phyloP scores from a whole-genome alignment of 352 stramenopile genomes.

The Phytophthora vignae region DNA sequence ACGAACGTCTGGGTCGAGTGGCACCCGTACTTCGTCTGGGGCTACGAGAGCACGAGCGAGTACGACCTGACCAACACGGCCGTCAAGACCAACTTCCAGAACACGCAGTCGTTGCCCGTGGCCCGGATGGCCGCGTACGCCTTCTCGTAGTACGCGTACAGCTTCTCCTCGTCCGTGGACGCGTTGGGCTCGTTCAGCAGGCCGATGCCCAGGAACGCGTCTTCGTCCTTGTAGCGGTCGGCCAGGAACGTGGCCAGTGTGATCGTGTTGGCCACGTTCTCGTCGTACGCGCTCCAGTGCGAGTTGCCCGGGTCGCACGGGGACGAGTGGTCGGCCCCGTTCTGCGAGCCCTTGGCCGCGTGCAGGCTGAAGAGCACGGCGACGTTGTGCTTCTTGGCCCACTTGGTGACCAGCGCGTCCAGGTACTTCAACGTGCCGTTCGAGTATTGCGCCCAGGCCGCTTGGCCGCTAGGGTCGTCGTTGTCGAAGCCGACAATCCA shows the following conservation, averaged over 20 bases:
- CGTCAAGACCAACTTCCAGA: no score
- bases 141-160: slow-evolving; percentile 79
- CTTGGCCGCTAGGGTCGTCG: slow-evolving; percentile 43
- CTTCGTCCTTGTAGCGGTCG: slow-evolving; percentile 66
- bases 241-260: slow-evolving; percentile 59
- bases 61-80: no score
- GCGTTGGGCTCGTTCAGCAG: slow-evolving; percentile 74
- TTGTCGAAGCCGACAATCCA: slow-evolving; percentile 80
- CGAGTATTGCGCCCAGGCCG: slow-evolving; percentile 56
- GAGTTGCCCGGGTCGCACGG: slow-evolving; percentile 46
- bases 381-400: slow-evolving; percentile 55
- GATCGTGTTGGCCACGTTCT: slow-evolving; percentile 71
- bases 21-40: no score
- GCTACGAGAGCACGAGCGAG: no score
- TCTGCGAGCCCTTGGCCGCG: slow-evolving; percentile 81
- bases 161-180: slow-evolving; percentile 46
- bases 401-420: slow-evolving; percentile 49
- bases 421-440: slow-evolving; percentile 56
- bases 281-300: slow-evolving; percentile 57
- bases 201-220: slow-evolving; percentile 72
- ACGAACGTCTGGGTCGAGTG: no score
- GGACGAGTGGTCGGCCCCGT: slow-evolving; percentile 79
- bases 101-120: slow-evolving; percentile 70
- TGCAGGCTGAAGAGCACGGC: slow-evolving; percentile 76
- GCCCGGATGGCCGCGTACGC: slow-evolving; percentile 71